These are phyloP conservation scores for Komagataella ulmi DNA, from an alignment of 805 yeast genomes.

Conservation along the genomic window DNA sequence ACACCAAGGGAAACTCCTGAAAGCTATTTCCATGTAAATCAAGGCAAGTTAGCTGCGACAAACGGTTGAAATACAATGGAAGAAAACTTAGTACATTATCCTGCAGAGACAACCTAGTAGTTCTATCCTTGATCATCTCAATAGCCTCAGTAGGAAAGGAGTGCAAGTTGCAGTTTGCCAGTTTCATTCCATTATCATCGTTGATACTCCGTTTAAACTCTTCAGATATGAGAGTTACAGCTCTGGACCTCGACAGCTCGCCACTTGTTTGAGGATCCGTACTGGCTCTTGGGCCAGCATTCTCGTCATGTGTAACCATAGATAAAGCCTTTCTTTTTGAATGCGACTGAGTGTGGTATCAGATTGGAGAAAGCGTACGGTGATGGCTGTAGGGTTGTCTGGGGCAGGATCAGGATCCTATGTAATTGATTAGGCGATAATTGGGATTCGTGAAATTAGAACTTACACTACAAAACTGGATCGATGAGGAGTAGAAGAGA, in stretches of 20 bases:
- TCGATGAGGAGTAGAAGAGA: neutral
- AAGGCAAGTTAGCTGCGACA: constrained; percentile 38
- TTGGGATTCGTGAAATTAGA: neutral
- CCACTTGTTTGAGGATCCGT: neutral
- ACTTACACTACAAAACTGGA: neutral
- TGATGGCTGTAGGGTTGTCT: neutral
- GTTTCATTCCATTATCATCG: constrained; percentile 19
- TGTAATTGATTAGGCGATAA: neutral
- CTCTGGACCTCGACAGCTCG: neutral
- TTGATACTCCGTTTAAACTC: constrained; percentile 9
- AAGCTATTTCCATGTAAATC: constrained; percentile 56
- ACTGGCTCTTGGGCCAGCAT: neutral
- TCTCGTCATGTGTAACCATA: neutral
- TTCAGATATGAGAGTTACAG: constrained; percentile 7
- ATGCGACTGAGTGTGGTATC: neutral
- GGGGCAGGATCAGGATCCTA: neutral
- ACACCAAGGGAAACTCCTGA: constrained; percentile 33
- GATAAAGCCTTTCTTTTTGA: neutral
- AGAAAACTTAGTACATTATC: constrained; percentile 32
- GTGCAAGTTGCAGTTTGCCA: constrained; percentile 23
- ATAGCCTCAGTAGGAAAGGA: constrained; percentile 17
- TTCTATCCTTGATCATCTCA: constrained; percentile 12
- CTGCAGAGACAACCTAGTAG: constrained; percentile 41
- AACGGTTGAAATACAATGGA: constrained; percentile 30
- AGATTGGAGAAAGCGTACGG: neutral